Conservation (phyloP, 805 yeast species). For the Metschnikowia proteae region DNA sequence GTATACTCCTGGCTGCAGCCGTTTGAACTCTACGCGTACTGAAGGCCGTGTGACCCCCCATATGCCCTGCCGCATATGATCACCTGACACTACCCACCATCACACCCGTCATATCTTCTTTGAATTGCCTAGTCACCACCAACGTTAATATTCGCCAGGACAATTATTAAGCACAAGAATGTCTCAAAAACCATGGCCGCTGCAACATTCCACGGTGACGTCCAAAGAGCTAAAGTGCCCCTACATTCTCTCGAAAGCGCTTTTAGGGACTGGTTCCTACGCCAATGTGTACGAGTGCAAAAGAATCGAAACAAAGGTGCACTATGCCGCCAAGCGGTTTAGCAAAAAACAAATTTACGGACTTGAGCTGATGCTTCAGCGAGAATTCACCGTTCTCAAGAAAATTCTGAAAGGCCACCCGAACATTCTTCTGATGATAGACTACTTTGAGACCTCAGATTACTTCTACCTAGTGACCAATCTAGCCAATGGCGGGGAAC, state of each 20-base stretch:
- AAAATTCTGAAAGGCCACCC: constrained; percentile 48
- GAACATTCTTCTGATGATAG: constrained; percentile 58
- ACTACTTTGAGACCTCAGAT: constrained; percentile 65
- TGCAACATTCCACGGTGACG: background rate
- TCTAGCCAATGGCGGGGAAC: constrained; percentile 64
- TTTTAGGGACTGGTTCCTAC: constrained; percentile 41
- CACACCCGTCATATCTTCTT: background rate
- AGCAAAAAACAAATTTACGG: constrained; percentile 49
- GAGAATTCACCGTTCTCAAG: constrained; percentile 57
- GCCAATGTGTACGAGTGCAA: constrained; percentile 50
- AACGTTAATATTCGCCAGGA: background rate
- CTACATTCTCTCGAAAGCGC: constrained; percentile 27
- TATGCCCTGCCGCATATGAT: background rate
- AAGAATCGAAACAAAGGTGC: constrained; percentile 35
- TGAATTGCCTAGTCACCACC: too few relatives aligned
- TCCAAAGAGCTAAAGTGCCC: constrained; percentile 24
- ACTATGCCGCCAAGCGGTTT: constrained; percentile 54
- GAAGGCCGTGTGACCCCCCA: background rate
- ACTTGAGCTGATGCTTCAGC: constrained; percentile 49
- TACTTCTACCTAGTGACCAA: constrained; percentile 58
- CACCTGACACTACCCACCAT: background rate
- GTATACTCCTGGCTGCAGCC: too few relatives aligned
- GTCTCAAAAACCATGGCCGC: background rate
- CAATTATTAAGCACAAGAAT: background rate
- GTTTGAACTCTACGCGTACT: too few relatives aligned